phyloP scores from a whole-genome alignment of 495 filamentous ascomycete genomes.

The Aspergillus ellipticus region DNA sequence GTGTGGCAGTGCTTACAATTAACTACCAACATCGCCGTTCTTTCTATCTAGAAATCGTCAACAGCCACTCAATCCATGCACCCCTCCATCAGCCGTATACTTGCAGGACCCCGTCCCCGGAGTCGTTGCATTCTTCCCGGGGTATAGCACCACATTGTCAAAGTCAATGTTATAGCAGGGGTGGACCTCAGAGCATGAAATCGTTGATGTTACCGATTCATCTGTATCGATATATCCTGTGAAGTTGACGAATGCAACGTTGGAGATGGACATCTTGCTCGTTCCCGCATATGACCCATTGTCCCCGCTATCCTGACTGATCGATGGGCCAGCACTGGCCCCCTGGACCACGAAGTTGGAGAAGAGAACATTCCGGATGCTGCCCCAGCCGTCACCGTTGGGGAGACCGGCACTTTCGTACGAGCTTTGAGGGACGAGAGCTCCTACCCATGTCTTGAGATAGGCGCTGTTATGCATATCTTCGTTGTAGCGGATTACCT shows the following conservation, averaged over 20 bases:
- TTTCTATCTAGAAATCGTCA: conserved; percentile 3
- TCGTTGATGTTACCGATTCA: conserved; percentile 26
- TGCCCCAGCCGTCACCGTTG: conserved; percentile 52
- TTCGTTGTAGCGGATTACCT: conserved; percentile 42
- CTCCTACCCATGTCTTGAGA: conserved; percentile 58
- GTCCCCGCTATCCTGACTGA: conserved; percentile 49
- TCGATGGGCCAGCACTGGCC: conserved; percentile 34
- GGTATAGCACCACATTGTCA: conserved; percentile 36
- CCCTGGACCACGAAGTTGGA: conserved; percentile 50
- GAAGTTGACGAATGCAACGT: conserved; percentile 53
- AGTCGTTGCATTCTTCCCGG: conserved; percentile 24
- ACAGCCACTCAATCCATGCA: conserved; percentile 30
- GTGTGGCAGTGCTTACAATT: too few species aligned
- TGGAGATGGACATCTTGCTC: conserved; percentile 45
- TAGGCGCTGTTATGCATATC: conserved; percentile 51
- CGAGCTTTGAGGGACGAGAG: conserved; percentile 34
- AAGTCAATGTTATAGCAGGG: conserved; percentile 50
- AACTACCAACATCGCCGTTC: too few species aligned
- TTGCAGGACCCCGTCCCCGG: conserved; percentile 36
- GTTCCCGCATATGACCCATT: conserved; percentile 51
- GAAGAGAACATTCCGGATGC: conserved; percentile 49
- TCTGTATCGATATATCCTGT: conserved; percentile 28
- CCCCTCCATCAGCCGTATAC: conserved; percentile 37
- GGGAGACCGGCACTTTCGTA: conserved; percentile 49
- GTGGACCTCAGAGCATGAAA: conserved; percentile 44